Evolutionary conservation across 140 eudicot species (phyloP).

Genomic region (Senecio squalidus): DNA sequence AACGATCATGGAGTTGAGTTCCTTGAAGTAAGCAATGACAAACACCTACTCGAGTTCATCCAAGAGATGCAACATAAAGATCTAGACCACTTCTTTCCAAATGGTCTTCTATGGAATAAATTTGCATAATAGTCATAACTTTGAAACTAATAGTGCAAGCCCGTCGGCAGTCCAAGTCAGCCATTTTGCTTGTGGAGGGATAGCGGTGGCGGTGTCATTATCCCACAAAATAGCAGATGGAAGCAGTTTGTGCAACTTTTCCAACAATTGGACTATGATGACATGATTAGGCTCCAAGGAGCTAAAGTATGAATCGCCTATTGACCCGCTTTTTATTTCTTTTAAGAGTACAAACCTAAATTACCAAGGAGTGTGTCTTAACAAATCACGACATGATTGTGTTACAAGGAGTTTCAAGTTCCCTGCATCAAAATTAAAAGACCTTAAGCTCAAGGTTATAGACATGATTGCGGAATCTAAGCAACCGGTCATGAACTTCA

Average conservation of each 20-base stretch:
- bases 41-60: neutral
- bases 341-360: neutral
- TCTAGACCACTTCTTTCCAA: neutral
- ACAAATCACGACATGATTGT: neutral
- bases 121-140: neutral
- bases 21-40: neutral
- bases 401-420: neutral
- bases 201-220: neutral
- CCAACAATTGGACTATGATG: neutral
- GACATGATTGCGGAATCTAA: neutral
- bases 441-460: neutral
- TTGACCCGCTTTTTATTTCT: neutral
- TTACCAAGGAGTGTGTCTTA: neutral
- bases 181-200: neutral
- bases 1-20: conserved; percentile 2
- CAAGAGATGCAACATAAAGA: neutral
- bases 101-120: neutral
- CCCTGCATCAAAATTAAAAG: neutral
- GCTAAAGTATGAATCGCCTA: neutral
- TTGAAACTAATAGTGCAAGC: neutral
- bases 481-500: neutral
- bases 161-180: neutral
- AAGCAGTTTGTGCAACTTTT: neutral
- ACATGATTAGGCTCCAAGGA: neutral
- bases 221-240: neutral